Base-by-base conservation (phyloP, 768 basidiomycete species). In the Mycena haematopus region DNA sequence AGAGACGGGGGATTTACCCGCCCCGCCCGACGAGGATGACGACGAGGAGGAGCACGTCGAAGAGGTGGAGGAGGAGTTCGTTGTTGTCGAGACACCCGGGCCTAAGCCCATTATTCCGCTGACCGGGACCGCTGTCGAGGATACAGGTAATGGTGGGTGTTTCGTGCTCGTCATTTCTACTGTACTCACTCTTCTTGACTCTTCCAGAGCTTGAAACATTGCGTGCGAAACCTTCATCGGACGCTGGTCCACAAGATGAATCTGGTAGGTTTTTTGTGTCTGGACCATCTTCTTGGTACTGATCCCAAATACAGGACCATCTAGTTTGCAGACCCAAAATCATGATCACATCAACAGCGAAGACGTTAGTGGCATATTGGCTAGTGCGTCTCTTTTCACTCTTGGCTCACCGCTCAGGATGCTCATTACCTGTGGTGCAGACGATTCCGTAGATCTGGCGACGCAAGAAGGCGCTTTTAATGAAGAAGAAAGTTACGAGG, bases 401-500 rank as follows among this genome's bases (percentile, higher is more conserved):
- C 15, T 38, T 1, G 8, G 22, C 19, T 31, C 11, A 8, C n/a
- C 3, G 22, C 25, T 17, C 8, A 24, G 2, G 15, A 22, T 35
- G 40, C 56, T 62, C 19, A 57, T 19, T 6, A 0, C 38, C n/a
- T n/a, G 8, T 44, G 9, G 7, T 27, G 40, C 56, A 62, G 69
- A 67, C 56, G 52, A 65, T 62, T 52, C 60, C 27, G 50, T 56
- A 65, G 60, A 70, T 52, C 51, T 52, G 31, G 45, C 58, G 17
- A 42, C 49, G 17, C 51, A 58, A 29, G 62, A 63, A 40, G 68
- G 60, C 42, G 65, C 68, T 21, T 11, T 29, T 66, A 70, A 73
- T 35, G 68, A 70, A 46, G 76, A 74, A 52, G 69, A 73, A 68
- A 69, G 69, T 24, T 70, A 56, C 53, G 65, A 72, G 65, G 73